Evolutionary conservation across 768 basidiomycete species (phyloP), one percentile per base, ranked within the genome.

Genomic region (Agrocybe chaxingu): DNA sequence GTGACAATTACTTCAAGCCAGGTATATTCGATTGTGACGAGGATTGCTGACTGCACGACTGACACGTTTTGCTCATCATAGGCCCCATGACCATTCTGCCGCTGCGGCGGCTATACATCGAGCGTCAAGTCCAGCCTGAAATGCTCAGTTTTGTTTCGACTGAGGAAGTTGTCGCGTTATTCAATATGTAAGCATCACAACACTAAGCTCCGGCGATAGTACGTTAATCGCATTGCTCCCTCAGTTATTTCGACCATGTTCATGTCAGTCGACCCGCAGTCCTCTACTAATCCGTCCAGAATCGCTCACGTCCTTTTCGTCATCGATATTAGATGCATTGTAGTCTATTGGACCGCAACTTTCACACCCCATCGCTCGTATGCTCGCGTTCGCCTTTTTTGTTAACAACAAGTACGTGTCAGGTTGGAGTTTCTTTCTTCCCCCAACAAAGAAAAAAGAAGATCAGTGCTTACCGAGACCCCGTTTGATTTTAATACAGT

Each of bases 361-460:
- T 96, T 67, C 97, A 98, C 67, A 97, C 96, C 0, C 94, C 96
- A 1, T 83, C 92, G 3, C 79, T 97, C 34, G 91, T 98, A 11
- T 95, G 95, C 62, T 92, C 91, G 24, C 84, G 97, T 18, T 94
- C 91, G 34, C 96, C 96, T 0, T 98, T 99, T 70, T 70, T 99
- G 42, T 78, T 98, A 48, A 98, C 97, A 12, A 92, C 94, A 13
- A 89, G 90, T 90, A 60, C 52, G 85, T 79, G 6, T 13, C 29
- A 39, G 45, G 59, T 53, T 40, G 24, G 24, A 24, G 5, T 33
- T 31, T 16, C 30, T 29, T 31, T 34, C 34, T 18, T 51, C 42
- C 34, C 37, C 34, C 31, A 29, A 42, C 40, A 42, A 51, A 3
- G 5, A 24, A 24, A 24, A 24, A 24, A 24, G 24, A 24, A 24